phyloP scores from a whole-genome alignment of 306 rosid species.

The Cicer arietinum region DNA sequence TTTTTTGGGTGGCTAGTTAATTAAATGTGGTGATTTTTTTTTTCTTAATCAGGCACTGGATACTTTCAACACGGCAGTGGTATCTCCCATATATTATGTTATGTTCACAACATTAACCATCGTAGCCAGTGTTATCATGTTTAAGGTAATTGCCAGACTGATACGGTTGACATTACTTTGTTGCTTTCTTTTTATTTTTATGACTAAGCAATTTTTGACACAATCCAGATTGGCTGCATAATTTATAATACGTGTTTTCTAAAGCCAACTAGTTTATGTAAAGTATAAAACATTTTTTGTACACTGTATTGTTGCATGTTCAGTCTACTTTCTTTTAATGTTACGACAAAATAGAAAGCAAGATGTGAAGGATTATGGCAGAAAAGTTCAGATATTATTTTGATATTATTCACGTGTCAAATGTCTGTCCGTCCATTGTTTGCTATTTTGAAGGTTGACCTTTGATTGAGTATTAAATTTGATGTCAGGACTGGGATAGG shows the following conservation, averaged over 20 bases:
- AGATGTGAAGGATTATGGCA: slow-evolving; percentile 5
- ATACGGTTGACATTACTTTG: slow-evolving; percentile 1
- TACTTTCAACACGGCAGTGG: slow-evolving; percentile 99
- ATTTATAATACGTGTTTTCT: slow-evolving; percentile 20
- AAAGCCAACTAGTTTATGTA: slow-evolving; percentile 21
- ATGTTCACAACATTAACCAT: slow-evolving; percentile 99
- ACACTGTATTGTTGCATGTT: not conserved
- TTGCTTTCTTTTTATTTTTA: slow-evolving; percentile 16
- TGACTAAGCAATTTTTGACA: slow-evolving; percentile 7
- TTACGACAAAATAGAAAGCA: not conserved
- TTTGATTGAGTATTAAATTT: slow-evolving; percentile 38
- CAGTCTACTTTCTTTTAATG: slow-evolving; percentile 17
- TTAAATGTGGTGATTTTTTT: slow-evolving; percentile 35
- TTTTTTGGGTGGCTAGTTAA: slow-evolving; percentile 10
- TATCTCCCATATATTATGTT: slow-evolving; percentile 94
- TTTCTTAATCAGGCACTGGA: slow-evolving; percentile 83
- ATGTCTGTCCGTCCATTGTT: slow-evolving; percentile 9
- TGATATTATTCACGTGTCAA: slow-evolving; percentile 30
- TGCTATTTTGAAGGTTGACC: slow-evolving; percentile 36
- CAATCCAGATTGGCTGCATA: slow-evolving; percentile 17
- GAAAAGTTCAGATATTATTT: slow-evolving; percentile 19
- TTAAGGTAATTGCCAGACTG: slow-evolving; percentile 69
- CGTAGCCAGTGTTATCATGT: slow-evolving; percentile 97
- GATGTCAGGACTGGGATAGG: slow-evolving; percentile 97
- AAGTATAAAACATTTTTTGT: slow-evolving; percentile 19